Evolutionary conservation across 2,329 filamentous ascomycete genomes (phyloP), one percentile per base, ranked within the genome.

Genomic region (Elsinoe australis): DNA sequence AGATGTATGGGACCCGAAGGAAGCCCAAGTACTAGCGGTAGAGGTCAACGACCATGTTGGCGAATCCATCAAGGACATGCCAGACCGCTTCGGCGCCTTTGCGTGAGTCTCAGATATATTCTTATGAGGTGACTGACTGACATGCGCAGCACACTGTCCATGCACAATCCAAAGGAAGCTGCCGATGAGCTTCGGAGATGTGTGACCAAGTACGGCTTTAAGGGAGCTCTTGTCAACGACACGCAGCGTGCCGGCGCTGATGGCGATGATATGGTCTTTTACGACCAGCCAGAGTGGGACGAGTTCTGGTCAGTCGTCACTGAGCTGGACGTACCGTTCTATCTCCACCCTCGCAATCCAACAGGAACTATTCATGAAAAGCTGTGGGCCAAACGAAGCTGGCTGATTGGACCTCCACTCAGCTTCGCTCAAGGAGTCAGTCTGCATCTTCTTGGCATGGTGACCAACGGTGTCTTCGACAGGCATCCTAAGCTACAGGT

Each of bases 261-360:
- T 50, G 78, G 78, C 29, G 76, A 80, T 49, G 71, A 72, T 18
- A 75, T 79, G 67, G 66, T 82, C 59, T 83, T 82, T 64, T 83
- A 82, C 63, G 80, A 83, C 57, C 66, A 71, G 6, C 68, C 73
- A 0, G 71, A 75, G 51, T 84, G 74, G 70, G 76, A 80, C 54
- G 60, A 72, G 17, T 82, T 83, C 68, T 83, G 79, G 79, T 58
- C 68, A 9, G 73, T 71, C 0, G 70, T 73, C 6, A 69, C 68
- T 1, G 74, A 80, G 34, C 71, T 83, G 0, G 75, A 82, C 49
- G 78, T 82, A 0, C 79, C 79, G 0, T 70, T 83, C 41, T 83
- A 83, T 56, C 67, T 83, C 1, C 80, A 83, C 59, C 80, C 79
- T 0, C 67, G 74, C 39, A 57, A 58, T 35, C 58, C 59, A 1